Evolutionary conservation across 202 grass and related monocot genomes (phyloP).

Genomic region (Carex sylvatica): DNA sequence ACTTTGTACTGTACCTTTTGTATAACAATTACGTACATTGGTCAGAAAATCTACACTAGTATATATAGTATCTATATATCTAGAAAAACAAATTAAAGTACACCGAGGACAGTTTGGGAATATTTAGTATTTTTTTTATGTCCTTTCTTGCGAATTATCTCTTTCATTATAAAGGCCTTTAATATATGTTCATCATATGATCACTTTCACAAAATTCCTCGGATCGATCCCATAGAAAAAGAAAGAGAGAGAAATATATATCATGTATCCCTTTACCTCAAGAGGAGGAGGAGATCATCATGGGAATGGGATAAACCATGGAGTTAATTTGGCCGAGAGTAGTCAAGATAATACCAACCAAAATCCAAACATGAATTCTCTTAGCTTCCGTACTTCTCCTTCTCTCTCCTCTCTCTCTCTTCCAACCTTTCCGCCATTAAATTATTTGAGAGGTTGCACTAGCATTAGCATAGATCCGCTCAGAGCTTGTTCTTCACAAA

Average conservation of each 20-base stretch:
- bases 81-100: neutral
- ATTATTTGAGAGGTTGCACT: constrained; percentile 22
- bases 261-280: constrained; percentile 70
- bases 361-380: constrained; percentile 22
- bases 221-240: constrained; percentile 25
- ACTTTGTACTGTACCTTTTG: no score
- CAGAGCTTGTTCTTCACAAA: constrained; percentile 16
- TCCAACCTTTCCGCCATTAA: constrained; percentile 22
- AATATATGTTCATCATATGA: neutral
- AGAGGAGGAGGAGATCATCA: constrained; percentile 37
- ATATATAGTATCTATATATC: neutral
- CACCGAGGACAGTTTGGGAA: neutral
- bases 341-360: constrained; percentile 6
- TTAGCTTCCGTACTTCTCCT: constrained; percentile 36
- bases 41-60: neutral
- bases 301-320: constrained; percentile 30
- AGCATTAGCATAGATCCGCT: constrained; percentile 12
- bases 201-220: constrained; percentile 36
- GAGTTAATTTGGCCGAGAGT: neutral
- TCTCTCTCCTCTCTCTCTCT: constrained; percentile 19
- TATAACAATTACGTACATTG: neutral
- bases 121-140: neutral
- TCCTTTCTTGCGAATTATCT: neutral
- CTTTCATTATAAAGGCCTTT: constrained; percentile 4
- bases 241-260: neutral